Conservation (phyloP, 768 basidiomycete species). For the Leccinum boreale region DNA sequence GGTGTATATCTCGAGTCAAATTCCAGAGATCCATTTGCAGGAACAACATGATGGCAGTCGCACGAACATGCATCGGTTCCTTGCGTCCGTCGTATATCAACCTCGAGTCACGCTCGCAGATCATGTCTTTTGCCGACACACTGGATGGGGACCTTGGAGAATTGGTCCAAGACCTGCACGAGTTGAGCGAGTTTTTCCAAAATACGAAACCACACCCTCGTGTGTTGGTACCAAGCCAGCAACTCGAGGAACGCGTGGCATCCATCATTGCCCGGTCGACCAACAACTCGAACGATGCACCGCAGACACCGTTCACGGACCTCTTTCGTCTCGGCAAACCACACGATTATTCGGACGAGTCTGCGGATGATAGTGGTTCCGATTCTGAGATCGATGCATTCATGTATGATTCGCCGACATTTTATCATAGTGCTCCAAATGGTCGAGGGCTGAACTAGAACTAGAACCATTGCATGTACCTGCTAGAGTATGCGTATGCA, state of each 20-base stretch:
- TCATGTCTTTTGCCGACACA: conserved; percentile 34
- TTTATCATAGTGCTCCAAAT: conserved; percentile 46
- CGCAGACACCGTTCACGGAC: conserved; percentile 78
- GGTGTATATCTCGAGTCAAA: conserved; percentile 76
- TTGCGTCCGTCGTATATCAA: conserved; percentile 68
- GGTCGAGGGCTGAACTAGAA: conserved; percentile 26
- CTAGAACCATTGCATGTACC: conserved; percentile 8
- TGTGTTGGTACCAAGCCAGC: conserved; percentile 49
- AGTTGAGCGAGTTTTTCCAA: conserved; percentile 72
- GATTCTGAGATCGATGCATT: conserved; percentile 51
- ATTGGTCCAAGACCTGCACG: conserved; percentile 73
- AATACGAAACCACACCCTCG: conserved; percentile 34
- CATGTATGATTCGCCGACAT: conserved; percentile 53
- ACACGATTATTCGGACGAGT: conserved; percentile 40
- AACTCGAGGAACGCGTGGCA: conserved; percentile 74
- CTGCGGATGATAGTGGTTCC: conserved; percentile 42
- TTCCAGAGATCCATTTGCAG: conserved; percentile 60
- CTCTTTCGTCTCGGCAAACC: conserved; percentile 58
- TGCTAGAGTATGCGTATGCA: conserved; percentile 4
- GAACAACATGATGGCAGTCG: conserved; percentile 79
- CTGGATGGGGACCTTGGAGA: conserved; percentile 71
- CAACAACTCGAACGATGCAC: conserved; percentile 47
- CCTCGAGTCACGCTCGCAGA: conserved; percentile 55
- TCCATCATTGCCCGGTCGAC: conserved; percentile 83
- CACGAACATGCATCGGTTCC: conserved; percentile 75